Evolutionary conservation across 2,329 filamentous ascomycete genomes (phyloP).

Genomic region (Sporothrix humicola): DNA sequence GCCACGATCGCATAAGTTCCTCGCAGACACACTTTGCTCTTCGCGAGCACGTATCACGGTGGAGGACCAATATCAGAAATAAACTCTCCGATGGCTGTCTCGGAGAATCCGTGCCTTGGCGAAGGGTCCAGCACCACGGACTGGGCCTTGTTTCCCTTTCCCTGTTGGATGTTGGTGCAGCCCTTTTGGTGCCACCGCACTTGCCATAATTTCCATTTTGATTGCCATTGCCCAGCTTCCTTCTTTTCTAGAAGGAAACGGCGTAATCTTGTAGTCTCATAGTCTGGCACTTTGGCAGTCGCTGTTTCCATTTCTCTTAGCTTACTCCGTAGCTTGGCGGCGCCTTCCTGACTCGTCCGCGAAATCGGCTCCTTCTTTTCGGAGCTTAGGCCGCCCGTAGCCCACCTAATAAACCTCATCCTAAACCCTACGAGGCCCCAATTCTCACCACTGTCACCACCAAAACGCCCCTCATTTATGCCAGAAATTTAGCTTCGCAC

Average conservation of each 20-base stretch:
- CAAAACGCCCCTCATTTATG: neutral
- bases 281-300: too few relatives aligned
- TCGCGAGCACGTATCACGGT: too few relatives aligned
- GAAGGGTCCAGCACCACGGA: neutral
- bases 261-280: too few relatives aligned
- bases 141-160: neutral
- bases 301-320: too few relatives aligned
- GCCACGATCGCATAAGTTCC: neutral
- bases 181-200: neutral
- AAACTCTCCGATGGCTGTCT: neutral
- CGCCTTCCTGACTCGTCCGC: neutral
- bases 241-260: neutral
- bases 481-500: neutral
- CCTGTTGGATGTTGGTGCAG: neutral
- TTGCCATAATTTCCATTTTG: neutral
- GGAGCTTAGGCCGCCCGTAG: neutral
- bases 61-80: neutral
- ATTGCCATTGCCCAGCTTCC: neutral
- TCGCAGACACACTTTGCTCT: too few relatives aligned
- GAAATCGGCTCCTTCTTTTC: slow-evolving; percentile 6
- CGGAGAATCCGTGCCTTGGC: neutral
- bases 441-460: neutral
- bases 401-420: neutral
- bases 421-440: neutral
- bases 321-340: neutral